Percentiles rank a stretch among this genome's conserved stretches.
Conservation (phyloP, 495 filamentous ascomycete species). For the Neurospora pannonica region DNA sequence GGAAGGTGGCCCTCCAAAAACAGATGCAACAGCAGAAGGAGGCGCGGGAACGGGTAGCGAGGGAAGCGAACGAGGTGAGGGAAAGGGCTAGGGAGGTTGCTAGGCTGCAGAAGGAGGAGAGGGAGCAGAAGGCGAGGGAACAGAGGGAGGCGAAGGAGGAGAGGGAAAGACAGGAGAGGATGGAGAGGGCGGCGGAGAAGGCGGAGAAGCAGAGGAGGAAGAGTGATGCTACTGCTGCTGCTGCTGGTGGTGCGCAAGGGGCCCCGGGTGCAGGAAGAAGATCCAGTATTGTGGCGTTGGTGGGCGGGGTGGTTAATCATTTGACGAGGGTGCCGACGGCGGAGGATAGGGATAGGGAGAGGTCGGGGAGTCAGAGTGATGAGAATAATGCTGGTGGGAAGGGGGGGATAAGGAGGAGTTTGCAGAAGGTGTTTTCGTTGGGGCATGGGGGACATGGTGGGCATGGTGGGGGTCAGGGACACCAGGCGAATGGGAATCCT, state of each 20-base stretch:
- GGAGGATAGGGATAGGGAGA: background rate
- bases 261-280: background rate
- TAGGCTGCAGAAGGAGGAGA: constrained; percentile 15
- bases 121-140: constrained; percentile 1
- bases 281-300: background rate
- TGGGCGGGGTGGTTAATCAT: background rate
- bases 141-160: background rate
- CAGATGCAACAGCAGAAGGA: constrained; percentile 12
- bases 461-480: constrained; percentile 1
- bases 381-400: constrained; percentile 35
- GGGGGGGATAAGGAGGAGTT: constrained; percentile 23
- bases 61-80: background rate
- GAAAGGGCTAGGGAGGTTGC: background rate
- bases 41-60: constrained; percentile 6
- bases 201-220: constrained; percentile 27
- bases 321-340: background rate
- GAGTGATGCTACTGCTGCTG: constrained; percentile 26
- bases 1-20: constrained; percentile 14
- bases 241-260: background rate
- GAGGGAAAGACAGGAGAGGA: background rate
- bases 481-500: background rate
- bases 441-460: constrained; percentile 14
- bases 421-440: constrained; percentile 32
- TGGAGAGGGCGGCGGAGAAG: constrained; percentile 20
- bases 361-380: constrained; percentile 15